Conservation (phyloP, 306 rosid species). For the Corylus americana region DNA sequence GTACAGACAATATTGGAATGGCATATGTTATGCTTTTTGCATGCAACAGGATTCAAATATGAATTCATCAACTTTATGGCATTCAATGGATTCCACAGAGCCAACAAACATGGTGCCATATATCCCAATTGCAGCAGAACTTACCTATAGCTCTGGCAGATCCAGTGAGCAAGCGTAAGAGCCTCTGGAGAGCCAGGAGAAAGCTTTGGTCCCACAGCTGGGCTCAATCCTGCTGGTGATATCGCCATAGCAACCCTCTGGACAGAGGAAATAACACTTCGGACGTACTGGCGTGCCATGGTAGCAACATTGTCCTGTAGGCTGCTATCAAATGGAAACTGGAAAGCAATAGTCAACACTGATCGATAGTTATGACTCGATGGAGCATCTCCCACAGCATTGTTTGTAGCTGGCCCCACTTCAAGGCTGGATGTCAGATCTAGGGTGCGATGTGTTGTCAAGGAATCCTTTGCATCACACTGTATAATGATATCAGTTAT, state of each 20-base stretch:
- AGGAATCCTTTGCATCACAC: conserved; percentile 72
- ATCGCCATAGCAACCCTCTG: conserved; percentile 97
- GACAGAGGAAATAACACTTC: conserved; percentile 83
- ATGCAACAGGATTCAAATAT: not conserved
- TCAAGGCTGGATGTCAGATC: conserved; percentile 93
- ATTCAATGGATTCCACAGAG: not conserved
- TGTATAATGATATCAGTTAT: conserved; percentile 24
- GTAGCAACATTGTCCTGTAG: conserved; percentile 75
- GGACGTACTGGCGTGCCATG: conserved; percentile 93
- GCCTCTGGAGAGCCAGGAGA: conserved; percentile 91
- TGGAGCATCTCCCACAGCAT: conserved; percentile 47
- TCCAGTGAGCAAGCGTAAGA: conserved; percentile 82
- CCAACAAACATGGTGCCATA: not conserved
- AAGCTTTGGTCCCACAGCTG: conserved; percentile 63
- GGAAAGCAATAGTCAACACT: conserved; percentile 92
- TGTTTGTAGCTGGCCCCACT: conserved; percentile 59
- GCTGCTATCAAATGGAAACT: conserved; percentile 83
- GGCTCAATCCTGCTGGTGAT: conserved; percentile 74
- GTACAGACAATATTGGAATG: not conserved
- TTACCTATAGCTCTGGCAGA: conserved; percentile 89
- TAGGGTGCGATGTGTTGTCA: conserved; percentile 60
- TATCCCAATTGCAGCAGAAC: not conserved
- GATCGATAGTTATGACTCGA: conserved; percentile 67
- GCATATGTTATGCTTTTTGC: not conserved
- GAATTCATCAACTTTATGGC: not conserved